Evolutionary conservation across 768 basidiomycete species (phyloP), one percentile per base, ranked within the genome.

Genomic region (Lactarius vividus): DNA sequence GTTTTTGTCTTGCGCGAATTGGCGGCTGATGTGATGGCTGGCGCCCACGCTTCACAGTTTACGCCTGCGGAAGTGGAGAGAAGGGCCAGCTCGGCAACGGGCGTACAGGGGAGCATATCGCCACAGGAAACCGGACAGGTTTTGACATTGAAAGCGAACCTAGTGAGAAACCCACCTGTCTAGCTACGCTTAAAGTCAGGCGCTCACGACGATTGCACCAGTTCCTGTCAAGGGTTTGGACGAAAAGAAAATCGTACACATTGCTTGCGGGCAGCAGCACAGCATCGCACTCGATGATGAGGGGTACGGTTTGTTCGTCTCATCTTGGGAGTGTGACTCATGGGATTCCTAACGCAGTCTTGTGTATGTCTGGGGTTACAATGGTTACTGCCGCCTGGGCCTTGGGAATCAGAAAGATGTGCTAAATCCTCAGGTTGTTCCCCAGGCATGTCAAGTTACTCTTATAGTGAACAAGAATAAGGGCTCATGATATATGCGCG

Each of bases 71-170:
- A 39, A 95, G 92, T 59, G 92, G 88, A 26, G 95, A 97, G 76
- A 88, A 92, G 65, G 96, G 96, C 1, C 96, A 97, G 70, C 80
- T 98, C 0, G 96, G 94, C 0, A 96, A 94, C 74, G 96, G 96
- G 20, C 86, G 86, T 69, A 96, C 94, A 0, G 94, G 96, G n/a
- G 94, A 96, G 76, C 85, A 92, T 40, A 92, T 96, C 64, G 84
- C 88, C 10, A 89, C 90, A 1, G 91, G 90, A 23, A 92, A 92
- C 71, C 94, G 94, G 76, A 85, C 88, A 0, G 87, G 84, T 13
- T 96, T 84, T 72, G 95, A 96, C 72, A 82, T 91, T 23, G 88
- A 93, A 70, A 77, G 79, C 39, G 81, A 85, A 10, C 91, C 92
- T 29, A 79, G 92, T 90, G 71, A 70, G 82, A 71, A 31, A 20